Base-by-base conservation (phyloP, 768 basidiomycete species). In the Lanmaoa pseudosensibilis region DNA sequence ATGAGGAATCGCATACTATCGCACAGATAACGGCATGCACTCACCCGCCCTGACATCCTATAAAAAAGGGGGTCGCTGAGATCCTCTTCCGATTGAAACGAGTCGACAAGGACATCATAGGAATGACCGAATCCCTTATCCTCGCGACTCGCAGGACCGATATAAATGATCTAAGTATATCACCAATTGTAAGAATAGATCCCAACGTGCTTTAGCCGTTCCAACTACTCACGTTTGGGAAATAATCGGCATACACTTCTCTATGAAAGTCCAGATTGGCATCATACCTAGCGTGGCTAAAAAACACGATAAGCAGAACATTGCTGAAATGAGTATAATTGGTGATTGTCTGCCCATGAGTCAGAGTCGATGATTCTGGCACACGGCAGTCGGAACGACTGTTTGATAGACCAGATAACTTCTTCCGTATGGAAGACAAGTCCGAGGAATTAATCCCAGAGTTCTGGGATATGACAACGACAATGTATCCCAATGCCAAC, bases 31-130 rank as follows among this genome's bases (percentile, higher is more conserved):
- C 15, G 10, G 34, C n/a, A n/a, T 32, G 37, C 38, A 64, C 72
- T 50, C 56, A 78, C 76, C 51, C 79, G 66, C 16, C 80, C 80
- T 33, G 77, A 69, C 74, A 80, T 76, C 58, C 67, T 74, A 61
- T 78, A 78, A 52, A 61, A 70, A 38, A 57, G 58, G 9, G 69
- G 73, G 32, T 73, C 70, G 12, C 51, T 67, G 9, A 80, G 67
- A 60, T 81, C 75, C 52, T 80, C 80, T 23, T 74, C 68, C 12
- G 78, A 72, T 51, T 77, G 65, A 57, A 78, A 82, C 16, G 78
- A 75, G 52, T 81, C 79, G 4, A 82, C 75, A 8, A 77, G 63
- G 16, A 82, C 74, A 55, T 81, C 81, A 46, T 81, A 81, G 1
- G 81, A 80, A 60, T 81, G 77, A 18, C 63, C 34, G 51, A 80